Percentiles rank a stretch among this genome's conserved stretches.
Conservation (phyloP, 257 asterid genomes). For the Solanum arcanum region DNA sequence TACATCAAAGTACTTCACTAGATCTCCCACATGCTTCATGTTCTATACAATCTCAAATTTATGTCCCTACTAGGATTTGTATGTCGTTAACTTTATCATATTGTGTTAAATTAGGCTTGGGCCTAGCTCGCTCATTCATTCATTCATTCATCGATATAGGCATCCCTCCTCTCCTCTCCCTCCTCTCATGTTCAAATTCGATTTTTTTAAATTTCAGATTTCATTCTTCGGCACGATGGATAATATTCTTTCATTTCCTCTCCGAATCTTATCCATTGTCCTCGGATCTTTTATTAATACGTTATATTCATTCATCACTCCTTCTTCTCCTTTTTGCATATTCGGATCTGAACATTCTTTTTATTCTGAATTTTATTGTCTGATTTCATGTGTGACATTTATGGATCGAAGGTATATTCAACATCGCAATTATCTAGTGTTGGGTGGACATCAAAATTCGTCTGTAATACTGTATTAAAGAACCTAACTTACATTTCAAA, state of each 20-base stretch:
- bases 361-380: too few species aligned
- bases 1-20: neutral
- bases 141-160: neutral
- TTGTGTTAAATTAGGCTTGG: neutral
- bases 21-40: conserved; percentile 10
- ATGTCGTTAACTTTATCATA: neutral
- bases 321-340: neutral
- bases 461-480: too few species aligned
- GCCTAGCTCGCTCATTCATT: neutral
- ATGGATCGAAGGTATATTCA: neutral
- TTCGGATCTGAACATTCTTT: too few species aligned
- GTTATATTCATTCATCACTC: neutral
- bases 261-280: neutral
- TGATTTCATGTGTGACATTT: neutral
- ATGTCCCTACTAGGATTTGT: neutral
- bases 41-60: neutral
- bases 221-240: neutral
- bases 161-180: neutral
- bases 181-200: neutral
- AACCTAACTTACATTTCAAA: neutral
- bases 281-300: neutral
- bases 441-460: too few species aligned
- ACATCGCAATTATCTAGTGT: neutral
- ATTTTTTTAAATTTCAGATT: too few species aligned
- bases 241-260: neutral